Base-by-base conservation (phyloP, 208 protist genomes). In the Trypanosoma avium region DNA sequence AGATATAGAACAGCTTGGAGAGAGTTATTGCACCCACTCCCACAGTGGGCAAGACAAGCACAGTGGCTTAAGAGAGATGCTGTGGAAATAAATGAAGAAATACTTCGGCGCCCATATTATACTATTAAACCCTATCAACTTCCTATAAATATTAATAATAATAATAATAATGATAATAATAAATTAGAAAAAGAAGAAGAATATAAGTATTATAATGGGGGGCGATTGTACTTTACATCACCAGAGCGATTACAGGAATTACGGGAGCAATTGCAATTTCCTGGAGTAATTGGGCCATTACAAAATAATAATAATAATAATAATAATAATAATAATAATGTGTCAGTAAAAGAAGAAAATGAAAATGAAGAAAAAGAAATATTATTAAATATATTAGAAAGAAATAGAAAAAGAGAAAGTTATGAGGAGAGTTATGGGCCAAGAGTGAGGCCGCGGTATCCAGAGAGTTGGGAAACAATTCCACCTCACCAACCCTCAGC, bases 61-160 rank as follows among this genome's bases (percentile, higher is more conserved):
- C 80, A 95, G 63, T 95, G 89, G 86, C 61, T 95, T 32, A 95
- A 95, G 75, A 81, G 89, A 0, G 89, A 95, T 69, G 79, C 73
- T 3, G 84, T 92, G 10, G 89, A 95, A 42, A 75, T 87, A 33
- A 95, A 95, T 55, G 86, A 95, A 58, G 73, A 69, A 4, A 12
- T 90, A 12, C 71, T 95, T 35, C 81, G 86, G 0, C 73, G 81
- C 45, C 89, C 89, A 29, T 95, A 95, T 71, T 95, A 95, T 73
- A 88, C 73, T 35, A 69, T 95, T 21, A 91, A 90, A 72, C 81
- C 60, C 46, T 74, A 62, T 29, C 8, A 2, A 4, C 74, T 70
- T 26, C 60, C 74, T 4, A n/a, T 61, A 1, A 46, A 35, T 24
- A 13, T 65, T 19, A 4, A 35, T 36, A 58, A 22, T 35, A 32